phyloP scores from a whole-genome alignment of 805 yeast genomes.

The Wickerhamomyces queroliae region DNA sequence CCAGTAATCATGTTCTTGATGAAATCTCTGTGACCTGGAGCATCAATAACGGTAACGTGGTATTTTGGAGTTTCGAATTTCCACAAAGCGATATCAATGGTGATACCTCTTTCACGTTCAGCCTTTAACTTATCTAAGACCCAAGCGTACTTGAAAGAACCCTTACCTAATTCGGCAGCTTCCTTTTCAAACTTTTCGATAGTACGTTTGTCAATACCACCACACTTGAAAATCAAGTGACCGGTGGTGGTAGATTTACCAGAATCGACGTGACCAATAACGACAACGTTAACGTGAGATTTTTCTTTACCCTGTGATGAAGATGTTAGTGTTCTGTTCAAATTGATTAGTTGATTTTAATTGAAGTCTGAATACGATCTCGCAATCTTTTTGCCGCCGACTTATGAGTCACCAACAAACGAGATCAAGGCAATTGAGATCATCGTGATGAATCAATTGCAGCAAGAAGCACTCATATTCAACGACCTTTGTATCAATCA shows the following conservation, averaged over 20 bases:
- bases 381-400: no score
- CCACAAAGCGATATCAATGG: conserved; percentile 92
- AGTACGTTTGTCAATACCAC: conserved; percentile 99
- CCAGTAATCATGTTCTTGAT: conserved; percentile 94
- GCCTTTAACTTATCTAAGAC: conserved; percentile 93
- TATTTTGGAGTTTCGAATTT: conserved; percentile 93
- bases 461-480: background rate
- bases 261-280: conserved; percentile 99
- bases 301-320: conserved; percentile 79
- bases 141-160: conserved; percentile 99
- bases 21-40: conserved; percentile 97
- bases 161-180: conserved; percentile 97
- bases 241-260: conserved; percentile 99
- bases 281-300: conserved; percentile 99
- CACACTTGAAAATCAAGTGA: conserved; percentile 98
- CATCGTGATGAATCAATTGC: background rate
- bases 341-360: background rate
- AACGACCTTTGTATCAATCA: background rate
- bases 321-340: conserved; percentile 10
- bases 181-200: conserved; percentile 98
- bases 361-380: no score
- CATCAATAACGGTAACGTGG: conserved; percentile 90
- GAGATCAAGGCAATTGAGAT: background rate
- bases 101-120: conserved; percentile 97
- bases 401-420: no score